Conservation (phyloP, 371 early-diverging fungal species). For the Conidiobolus incongruus region DNA sequence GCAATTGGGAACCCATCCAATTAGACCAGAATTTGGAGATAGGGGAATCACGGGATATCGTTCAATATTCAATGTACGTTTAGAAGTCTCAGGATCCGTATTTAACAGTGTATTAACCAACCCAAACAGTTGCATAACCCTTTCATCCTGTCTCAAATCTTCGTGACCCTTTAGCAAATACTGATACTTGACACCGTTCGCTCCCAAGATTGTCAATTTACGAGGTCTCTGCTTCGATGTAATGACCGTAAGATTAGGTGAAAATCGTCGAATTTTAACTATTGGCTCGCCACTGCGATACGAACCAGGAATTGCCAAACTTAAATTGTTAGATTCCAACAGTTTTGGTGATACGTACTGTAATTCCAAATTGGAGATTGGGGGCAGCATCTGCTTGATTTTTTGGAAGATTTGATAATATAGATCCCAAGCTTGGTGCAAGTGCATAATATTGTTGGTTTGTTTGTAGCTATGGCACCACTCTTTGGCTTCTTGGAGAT, state of each 20-base stretch:
- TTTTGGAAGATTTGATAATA: conserved; percentile 75
- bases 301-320: conserved; percentile 82
- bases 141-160: conserved; percentile 95
- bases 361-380: conserved; percentile 61
- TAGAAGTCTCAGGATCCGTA: conserved; percentile 78
- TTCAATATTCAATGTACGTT: conserved; percentile 78
- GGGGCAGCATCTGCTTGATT: conserved; percentile 64
- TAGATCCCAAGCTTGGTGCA: conserved; percentile 93
- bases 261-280: conserved; percentile 64
- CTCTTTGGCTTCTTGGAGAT: conserved; percentile 78
- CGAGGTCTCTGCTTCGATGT: conserved; percentile 90
- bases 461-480: conserved; percentile 66
- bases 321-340: conserved; percentile 59
- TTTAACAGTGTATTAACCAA: conserved; percentile 81
- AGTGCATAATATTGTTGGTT: conserved; percentile 49
- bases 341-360: conserved; percentile 84
- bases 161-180: conserved; percentile 93
- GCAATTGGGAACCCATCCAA: conserved; percentile 91
- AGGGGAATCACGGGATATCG: conserved; percentile 88
- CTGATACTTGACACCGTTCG: conserved; percentile 77
- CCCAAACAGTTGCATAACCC: conserved; percentile 97
- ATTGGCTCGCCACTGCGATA: conserved; percentile 75
- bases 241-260: conserved; percentile 62
- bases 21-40: conserved; percentile 88
- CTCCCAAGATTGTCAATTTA: conserved; percentile 59